A percentile compares a stretch with the other conserved stretches of the same genome.
Evolutionary conservation across 1,284 basidiomycete species (phyloP).

Genomic region (Caloboletus inedulis): DNA sequence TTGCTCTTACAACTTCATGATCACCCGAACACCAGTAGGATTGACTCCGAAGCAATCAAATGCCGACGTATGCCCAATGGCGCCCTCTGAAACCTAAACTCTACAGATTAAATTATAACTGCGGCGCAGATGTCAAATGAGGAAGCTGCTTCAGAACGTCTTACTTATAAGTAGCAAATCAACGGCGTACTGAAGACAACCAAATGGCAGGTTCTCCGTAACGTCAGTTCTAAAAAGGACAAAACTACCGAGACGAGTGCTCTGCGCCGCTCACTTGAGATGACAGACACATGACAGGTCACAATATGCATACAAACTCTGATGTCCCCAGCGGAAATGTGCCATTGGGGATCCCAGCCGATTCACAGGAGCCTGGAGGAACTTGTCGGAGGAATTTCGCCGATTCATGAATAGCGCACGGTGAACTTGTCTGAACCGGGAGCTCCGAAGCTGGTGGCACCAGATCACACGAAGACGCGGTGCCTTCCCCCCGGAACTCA

Average conservation of each 20-base stretch:
- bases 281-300: constrained; percentile 5
- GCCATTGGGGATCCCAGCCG: not conserved
- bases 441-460: not conserved
- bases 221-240: not conserved
- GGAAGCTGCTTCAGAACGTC: not conserved
- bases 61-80: not conserved
- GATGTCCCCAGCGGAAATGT: not conserved
- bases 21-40: not conserved
- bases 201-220: not conserved
- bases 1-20: not conserved
- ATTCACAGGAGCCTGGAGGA: no score
- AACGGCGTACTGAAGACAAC: not conserved
- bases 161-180: not conserved
- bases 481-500: not conserved
- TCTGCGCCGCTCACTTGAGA: constrained; percentile 9
- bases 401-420: not conserved
- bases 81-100: not conserved
- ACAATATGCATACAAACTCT: not conserved
- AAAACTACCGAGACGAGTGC: not conserved
- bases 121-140: not conserved
- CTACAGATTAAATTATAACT: not conserved
- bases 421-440: not conserved
- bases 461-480: not conserved
- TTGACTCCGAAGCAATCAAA: not conserved
- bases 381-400: not conserved